Base-by-base conservation (phyloP, 2,329 filamentous ascomycete genomes). In the Leptosphaerulina australis region DNA sequence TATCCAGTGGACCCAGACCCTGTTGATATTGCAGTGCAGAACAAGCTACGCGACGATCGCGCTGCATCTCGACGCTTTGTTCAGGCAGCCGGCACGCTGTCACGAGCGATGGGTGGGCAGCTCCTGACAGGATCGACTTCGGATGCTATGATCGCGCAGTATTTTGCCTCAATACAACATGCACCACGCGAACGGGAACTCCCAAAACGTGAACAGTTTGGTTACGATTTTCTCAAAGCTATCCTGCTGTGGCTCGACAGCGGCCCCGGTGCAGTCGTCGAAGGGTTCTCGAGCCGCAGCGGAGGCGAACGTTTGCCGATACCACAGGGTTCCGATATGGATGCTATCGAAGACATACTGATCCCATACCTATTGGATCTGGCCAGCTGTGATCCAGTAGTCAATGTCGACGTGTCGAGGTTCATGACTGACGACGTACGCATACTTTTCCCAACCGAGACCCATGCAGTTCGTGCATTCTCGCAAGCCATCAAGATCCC, bases 201-300 rank as follows among this genome's bases (percentile, higher is more conserved):
- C 8, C 62, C 67, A 12, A 62, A 50, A 6, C 71, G 76, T 15
- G 77, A 82, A 34, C 78, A 79, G 11, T 87, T 87, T 62, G 77
- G 77, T n/a, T 86, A 85, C 58, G 84, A 87, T 56, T 87, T 87
- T 58, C 59, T 87, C 20, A 85, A 83, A 63, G 83, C 84, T 1
- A 84, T 87, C 33, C 62, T 85, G 2, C 73, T 86, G 1, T 87
- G 83, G 82, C 70, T 87, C 2, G 81, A 84, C 45, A 83, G 82
- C 25, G 84, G 84, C 8, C 72, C 81, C 11, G 73, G 77, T 7
- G 77, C 76, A 21, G 66, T 87, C 8, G 66, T 86, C 2, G 74
- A 80, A 50, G 83, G 81, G 0, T 87, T 87, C 65, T 81, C 79
- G 30, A 73, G 76, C 41, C 71, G 74, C 20, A 67, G 72, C 22